phyloP scores from a whole-genome alignment of 2,329 filamentous ascomycete species.

The Beauveria sp. region DNA sequence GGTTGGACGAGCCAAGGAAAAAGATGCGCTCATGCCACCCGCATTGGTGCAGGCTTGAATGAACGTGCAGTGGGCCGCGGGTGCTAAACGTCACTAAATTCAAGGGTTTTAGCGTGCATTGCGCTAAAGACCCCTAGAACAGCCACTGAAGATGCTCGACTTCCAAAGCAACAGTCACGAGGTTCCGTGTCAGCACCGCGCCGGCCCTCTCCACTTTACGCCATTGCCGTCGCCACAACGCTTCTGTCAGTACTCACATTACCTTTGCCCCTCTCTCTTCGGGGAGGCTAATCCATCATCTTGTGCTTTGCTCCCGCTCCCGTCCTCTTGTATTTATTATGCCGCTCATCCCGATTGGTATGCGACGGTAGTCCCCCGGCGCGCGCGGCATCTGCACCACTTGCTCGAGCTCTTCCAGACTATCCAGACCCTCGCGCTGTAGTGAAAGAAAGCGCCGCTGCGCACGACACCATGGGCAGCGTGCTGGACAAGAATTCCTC shows the following conservation, averaged over 20 bases:
- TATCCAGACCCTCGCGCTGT: background rate
- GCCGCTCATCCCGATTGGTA: background rate
- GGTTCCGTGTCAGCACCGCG: conserved; percentile 32
- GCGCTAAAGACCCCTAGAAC: background rate
- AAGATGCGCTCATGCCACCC: background rate
- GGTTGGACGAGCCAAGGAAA: background rate
- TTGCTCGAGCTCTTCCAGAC: background rate
- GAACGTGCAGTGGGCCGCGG: background rate
- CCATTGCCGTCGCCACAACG: conserved; percentile 17
- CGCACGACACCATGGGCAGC: conserved; percentile 43
- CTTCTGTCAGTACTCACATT: background rate
- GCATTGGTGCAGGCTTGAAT: background rate
- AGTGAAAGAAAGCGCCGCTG: background rate
- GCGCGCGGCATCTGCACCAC: background rate
- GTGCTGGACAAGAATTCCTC: conserved; percentile 57
- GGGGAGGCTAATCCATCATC: background rate
- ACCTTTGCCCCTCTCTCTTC: background rate
- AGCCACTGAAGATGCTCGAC: background rate
- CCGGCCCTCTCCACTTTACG: conserved; percentile 28
- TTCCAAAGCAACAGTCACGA: conserved; percentile 24
- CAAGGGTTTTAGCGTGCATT: background rate
- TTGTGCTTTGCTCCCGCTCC: background rate
- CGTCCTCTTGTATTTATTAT: background rate
- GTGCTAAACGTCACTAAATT: background rate
- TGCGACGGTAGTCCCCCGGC: background rate